These are phyloP conservation scores for Dryadomyces quercivorus DNA, from an alignment of 2,329 filamentous ascomycete species.

Conservation along the genomic window DNA sequence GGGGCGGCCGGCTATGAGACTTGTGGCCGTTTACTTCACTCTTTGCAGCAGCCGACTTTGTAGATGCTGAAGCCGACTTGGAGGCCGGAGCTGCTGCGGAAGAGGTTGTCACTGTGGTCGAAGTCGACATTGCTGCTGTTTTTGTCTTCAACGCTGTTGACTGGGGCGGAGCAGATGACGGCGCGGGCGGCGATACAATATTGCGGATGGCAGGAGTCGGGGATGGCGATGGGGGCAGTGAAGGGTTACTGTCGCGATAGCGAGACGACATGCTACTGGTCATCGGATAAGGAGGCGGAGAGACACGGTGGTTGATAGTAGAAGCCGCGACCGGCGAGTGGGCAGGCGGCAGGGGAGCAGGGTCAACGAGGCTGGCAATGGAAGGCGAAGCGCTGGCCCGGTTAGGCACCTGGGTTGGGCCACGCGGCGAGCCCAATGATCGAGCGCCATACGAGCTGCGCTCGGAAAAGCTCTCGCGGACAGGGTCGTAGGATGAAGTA, in stretches of 20 bases:
- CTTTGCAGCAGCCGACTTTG: conserved; percentile 1
- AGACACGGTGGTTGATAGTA: conserved; percentile 19
- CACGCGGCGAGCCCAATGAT: conserved; percentile 38
- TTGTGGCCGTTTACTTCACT: conserved; percentile 6
- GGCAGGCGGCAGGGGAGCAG: conserved; percentile 27
- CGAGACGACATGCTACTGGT: background rate
- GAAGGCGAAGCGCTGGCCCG: conserved; percentile 83
- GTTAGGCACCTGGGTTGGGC: conserved; percentile 35
- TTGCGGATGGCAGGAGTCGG: conserved; percentile 17
- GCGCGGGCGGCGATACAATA: background rate
- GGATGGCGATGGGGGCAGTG: conserved; percentile 16
- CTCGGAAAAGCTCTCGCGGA: conserved; percentile 47
- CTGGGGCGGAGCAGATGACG: background rate
- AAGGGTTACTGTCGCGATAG: conserved; percentile 5
- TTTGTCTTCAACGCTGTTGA: conserved; percentile 12
- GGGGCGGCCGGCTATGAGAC: conserved; percentile 10
- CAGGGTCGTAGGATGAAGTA: conserved; percentile 41
- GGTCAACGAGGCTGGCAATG: conserved; percentile 81
- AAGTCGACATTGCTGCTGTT: background rate
- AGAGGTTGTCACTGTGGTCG: background rate
- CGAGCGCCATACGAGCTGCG: conserved; percentile 35
- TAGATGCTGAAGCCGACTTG: background rate
- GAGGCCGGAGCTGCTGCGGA: background rate
- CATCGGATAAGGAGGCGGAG: conserved; percentile 17
- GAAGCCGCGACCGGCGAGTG: conserved; percentile 19